Conservation (phyloP, 176 grass and related monocot genomes). For the Themeda triandra region DNA sequence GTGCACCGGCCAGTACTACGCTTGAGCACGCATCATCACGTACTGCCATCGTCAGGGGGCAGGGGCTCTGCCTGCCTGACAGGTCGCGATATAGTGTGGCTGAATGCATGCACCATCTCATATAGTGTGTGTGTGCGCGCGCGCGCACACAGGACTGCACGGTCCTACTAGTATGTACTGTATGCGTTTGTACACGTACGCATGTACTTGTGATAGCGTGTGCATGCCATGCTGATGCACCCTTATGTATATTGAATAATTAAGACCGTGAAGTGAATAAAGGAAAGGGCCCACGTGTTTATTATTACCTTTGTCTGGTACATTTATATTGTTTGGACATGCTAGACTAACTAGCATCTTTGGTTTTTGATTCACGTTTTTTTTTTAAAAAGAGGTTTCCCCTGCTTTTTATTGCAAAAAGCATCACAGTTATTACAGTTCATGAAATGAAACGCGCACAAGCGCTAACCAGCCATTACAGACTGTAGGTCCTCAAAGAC, state of each 20-base stretch:
- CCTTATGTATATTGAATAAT: not conserved
- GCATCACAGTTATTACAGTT: too few species aligned
- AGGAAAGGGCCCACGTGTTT: not conserved
- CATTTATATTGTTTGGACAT: too few species aligned
- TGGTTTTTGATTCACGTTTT: too few species aligned
- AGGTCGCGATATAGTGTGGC: not conserved
- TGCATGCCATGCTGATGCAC: not conserved
- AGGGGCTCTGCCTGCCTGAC: not conserved
- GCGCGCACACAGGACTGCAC: not conserved
- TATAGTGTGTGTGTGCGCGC: not conserved
- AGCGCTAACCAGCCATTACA: too few species aligned
- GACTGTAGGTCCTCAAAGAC: too few species aligned
- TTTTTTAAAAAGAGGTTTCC: too few species aligned
- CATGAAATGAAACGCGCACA: too few species aligned
- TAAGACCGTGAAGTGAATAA: constrained; percentile 1
- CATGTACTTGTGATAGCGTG: too few species aligned
- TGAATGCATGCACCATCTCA: not conserved
- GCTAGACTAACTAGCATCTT: too few species aligned
- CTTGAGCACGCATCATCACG: not conserved
- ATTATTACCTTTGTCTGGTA: not conserved
- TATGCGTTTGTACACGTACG: not conserved
- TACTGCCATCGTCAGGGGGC: not conserved
- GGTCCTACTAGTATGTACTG: not conserved
- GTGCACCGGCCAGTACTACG: constrained; percentile 7
- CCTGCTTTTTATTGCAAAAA: too few species aligned